phyloP scores from a whole-genome alignment of 2,329 filamentous ascomycete genomes.

The Ophiostoma sp. region DNA sequence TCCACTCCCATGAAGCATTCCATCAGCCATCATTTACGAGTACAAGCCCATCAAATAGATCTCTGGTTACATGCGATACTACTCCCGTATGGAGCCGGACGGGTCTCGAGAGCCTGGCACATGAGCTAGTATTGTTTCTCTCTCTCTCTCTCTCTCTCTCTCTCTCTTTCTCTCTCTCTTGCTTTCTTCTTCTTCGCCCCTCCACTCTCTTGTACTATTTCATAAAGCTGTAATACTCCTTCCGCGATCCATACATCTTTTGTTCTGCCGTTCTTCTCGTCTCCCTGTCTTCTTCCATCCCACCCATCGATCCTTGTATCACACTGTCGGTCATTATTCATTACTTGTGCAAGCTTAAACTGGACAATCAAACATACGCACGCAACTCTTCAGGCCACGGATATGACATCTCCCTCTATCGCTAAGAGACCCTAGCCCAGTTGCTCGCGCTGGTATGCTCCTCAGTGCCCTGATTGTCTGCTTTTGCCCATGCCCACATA shows the following conservation, averaged over 20 bases:
- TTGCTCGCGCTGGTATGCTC: background rate
- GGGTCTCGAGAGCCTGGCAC: slow-evolving; percentile 7
- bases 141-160: background rate
- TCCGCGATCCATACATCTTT: background rate
- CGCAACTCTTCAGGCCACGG: background rate
- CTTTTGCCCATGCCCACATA: background rate
- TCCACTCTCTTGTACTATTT: background rate
- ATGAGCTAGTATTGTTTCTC: background rate
- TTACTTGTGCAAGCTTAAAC: background rate
- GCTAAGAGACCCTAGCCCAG: background rate
- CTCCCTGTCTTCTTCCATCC: background rate
- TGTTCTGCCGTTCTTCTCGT: background rate
- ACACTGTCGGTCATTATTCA: background rate
- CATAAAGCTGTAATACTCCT: background rate
- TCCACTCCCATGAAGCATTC: background rate
- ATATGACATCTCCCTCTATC: background rate
- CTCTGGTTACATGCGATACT: slow-evolving; percentile 8
- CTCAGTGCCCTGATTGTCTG: background rate
- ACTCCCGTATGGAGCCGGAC: slow-evolving; percentile 3
- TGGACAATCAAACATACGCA: slow-evolving; percentile 6
- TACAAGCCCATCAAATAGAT: background rate
- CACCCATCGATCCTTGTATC: background rate
- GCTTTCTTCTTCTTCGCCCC: background rate
- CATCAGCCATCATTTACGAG: background rate
- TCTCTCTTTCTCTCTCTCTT: background rate